Evolutionary conservation across 441 rosid species (phyloP), one percentile per base, ranked within the genome.

Genomic region (Gossypium aridum): DNA sequence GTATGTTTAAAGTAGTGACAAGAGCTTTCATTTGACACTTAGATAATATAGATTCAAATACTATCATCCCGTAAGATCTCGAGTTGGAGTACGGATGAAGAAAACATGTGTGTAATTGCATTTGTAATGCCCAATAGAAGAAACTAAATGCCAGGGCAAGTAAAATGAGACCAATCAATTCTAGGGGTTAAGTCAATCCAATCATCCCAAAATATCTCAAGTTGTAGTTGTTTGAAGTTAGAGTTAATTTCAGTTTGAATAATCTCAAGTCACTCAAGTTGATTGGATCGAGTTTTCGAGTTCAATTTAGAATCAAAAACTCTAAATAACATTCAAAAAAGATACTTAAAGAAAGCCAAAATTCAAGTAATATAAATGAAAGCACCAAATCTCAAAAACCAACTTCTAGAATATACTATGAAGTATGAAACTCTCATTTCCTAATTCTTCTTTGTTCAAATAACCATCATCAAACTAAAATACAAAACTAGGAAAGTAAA

Each of bases 381-480:
- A 34, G 28, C 43, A 62, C 17, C 7, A 25, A 17, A 43, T 47
- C 9, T 5, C 19, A 12, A 66, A 22, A 66, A 65, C 61, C 56
- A 72, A 45, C 59, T 69, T 64, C 64, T 75, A 70, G 56, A 73
- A 79, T 70, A 72, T 7, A 17, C 26, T 5, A 34, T 34, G 39
- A 34, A 34, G 34, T 37, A 60, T 23, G 60, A 62, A 77, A 22
- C 39, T 49, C 68, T 53, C 70, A 54, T 80, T 71, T 69, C 72
- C 72, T 70, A 74, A 71, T 31, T 49, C 70, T 65, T 25, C 47
- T 47, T 71, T 45, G 43, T 59, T 26, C 63, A 65, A 51, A 71
- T 72, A 73, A 71, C 74, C 22, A 78, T 9, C 78, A 49, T 56
- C 62, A 25, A 37, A 64, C 77, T 78, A 49, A 59, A 77, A 16